Evolutionary conservation across 768 basidiomycete species (phyloP).

Genomic region (Termitomyces sp.): DNA sequence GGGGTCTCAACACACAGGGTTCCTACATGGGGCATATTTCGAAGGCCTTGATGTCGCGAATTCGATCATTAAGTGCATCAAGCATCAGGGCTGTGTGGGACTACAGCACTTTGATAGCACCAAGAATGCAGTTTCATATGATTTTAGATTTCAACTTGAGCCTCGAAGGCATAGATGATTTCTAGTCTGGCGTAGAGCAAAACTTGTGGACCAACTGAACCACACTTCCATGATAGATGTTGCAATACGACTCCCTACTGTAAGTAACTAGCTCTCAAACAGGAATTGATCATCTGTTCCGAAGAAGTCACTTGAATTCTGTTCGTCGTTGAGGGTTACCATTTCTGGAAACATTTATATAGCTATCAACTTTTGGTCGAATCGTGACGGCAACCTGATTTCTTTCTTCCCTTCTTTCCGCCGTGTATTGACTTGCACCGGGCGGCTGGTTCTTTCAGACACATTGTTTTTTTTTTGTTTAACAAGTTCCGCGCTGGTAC

Average conservation of each 20-base stretch:
- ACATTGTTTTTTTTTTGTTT: constrained; percentile 1
- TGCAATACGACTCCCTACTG: neutral
- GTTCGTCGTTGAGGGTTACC: neutral
- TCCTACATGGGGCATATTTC: constrained; percentile 53
- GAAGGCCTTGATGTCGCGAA: constrained; percentile 41
- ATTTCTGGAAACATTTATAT: neutral
- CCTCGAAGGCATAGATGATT: neutral
- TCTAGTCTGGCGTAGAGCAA: neutral
- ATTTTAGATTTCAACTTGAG: neutral
- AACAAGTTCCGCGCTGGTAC: neutral
- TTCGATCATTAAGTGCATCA: constrained; percentile 37
- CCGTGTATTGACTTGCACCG: constrained; percentile 9
- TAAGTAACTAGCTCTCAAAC: neutral
- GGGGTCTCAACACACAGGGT: constrained; percentile 32
- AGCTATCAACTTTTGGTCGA: neutral
- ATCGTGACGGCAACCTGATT: neutral
- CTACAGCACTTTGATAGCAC: constrained; percentile 19
- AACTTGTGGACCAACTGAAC: neutral
- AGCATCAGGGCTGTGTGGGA: constrained; percentile 12
- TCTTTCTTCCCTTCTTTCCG: constrained; percentile 3
- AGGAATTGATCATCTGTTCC: neutral
- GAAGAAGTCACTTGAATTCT: neutral
- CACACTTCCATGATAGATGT: neutral
- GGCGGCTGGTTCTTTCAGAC: constrained; percentile 9
- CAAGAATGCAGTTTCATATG: constrained; percentile 22